Percentiles rank a stretch among this genome's conserved stretches.
phyloP scores from a whole-genome alignment of 2,329 filamentous ascomycete genomes.

The Cordyceps javanica region DNA sequence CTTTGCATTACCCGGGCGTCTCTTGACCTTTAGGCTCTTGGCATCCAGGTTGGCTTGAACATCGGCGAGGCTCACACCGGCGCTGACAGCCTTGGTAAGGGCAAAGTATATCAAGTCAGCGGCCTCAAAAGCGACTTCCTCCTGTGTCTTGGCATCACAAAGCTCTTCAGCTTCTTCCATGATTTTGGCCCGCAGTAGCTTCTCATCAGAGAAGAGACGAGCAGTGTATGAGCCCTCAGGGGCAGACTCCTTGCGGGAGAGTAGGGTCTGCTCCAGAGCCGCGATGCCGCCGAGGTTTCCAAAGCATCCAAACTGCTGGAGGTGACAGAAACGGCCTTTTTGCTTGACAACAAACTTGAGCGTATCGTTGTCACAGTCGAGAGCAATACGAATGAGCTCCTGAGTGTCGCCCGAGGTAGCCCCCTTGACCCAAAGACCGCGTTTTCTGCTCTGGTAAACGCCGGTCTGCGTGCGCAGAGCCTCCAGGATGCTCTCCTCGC shows the following conservation, averaged over 20 bases:
- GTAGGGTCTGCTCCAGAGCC: constrained; percentile 79
- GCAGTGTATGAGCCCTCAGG: constrained; percentile 91
- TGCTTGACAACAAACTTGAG: constrained; percentile 86
- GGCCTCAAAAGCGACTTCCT: constrained; percentile 88
- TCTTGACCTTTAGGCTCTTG: constrained; percentile 92
- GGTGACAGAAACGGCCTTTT: constrained; percentile 88
- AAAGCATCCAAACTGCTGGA: constrained; percentile 89
- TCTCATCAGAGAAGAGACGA: constrained; percentile 83
- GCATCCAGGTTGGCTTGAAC: constrained; percentile 89
- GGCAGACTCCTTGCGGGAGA: constrained; percentile 73
- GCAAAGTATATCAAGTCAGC: constrained; percentile 96
- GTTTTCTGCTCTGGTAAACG: constrained; percentile 93
- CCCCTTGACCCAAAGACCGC: constrained; percentile 94
- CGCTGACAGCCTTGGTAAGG: constrained; percentile 77
- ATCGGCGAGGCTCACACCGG: constrained; percentile 79
- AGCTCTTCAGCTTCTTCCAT: constrained; percentile 98
- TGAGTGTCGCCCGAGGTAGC: constrained; percentile 92
- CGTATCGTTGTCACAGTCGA: constrained; percentile 93
- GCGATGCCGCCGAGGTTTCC: constrained; percentile 76
- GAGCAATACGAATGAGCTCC: constrained; percentile 73
- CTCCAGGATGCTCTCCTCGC: constrained; percentile 80
- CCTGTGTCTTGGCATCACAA: constrained; percentile 73
- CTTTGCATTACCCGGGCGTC: constrained; percentile 90
- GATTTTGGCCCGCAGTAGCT: constrained; percentile 88
- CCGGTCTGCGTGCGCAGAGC: constrained; percentile 72